Evolutionary conservation across 2,329 filamentous ascomycete species (phyloP).

Genomic region (Penicillium occitanis): DNA sequence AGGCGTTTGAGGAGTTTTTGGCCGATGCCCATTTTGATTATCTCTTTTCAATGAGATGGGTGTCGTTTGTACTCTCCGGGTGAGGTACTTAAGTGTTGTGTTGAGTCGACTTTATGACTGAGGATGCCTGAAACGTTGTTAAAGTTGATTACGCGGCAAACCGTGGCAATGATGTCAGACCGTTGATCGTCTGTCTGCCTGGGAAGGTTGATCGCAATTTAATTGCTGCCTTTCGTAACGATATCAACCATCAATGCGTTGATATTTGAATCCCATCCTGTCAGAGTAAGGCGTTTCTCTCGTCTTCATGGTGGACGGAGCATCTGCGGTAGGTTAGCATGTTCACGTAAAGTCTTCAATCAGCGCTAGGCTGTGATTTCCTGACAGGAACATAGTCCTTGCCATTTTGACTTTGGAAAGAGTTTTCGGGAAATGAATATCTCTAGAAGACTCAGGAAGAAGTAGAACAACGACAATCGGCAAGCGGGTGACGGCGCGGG

Average conservation of each 20-base stretch:
- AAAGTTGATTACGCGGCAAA: background rate
- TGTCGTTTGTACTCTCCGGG: too few relatives aligned
- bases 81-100: too few relatives aligned
- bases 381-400: background rate
- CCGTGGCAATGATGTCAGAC: slow-evolving; percentile 9
- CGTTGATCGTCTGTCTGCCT: background rate
- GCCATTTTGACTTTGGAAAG: background rate
- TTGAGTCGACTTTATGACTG: too few relatives aligned
- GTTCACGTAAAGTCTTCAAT: too few relatives aligned
- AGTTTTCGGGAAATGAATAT: background rate
- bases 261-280: background rate
- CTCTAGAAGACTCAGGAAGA: too few relatives aligned
- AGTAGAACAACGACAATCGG: background rate
- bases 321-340: too few relatives aligned
- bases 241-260: background rate
- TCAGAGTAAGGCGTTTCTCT: background rate
- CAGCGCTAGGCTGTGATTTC: too few relatives aligned
- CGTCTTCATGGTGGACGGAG: background rate
- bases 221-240: background rate
- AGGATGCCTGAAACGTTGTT: background rate
- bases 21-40: slow-evolving; percentile 24
- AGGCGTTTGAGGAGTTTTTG: slow-evolving; percentile 36
- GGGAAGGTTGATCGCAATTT: background rate
- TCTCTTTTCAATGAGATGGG: too few relatives aligned
- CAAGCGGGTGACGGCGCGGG: background rate